Conservation (phyloP, 1,139 yeast genomes). For the Geotrichum histeridarum region DNA sequence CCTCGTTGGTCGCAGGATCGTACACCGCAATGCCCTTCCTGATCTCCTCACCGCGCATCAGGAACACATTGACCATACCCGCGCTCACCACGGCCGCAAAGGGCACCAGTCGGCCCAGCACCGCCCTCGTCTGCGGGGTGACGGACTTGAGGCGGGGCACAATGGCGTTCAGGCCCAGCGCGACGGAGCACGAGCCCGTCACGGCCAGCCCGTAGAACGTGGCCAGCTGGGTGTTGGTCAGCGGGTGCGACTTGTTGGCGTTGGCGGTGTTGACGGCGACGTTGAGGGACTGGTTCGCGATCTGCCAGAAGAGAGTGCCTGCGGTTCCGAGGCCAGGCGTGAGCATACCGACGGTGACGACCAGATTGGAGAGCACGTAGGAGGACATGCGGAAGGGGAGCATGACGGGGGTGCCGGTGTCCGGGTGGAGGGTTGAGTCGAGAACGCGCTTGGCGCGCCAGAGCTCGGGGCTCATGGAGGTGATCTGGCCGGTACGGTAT, state of each 20-base stretch:
- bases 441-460: slow-evolving; percentile 86
- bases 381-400: slow-evolving; percentile 96
- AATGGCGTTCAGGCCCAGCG: slow-evolving; percentile 80
- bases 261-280: slow-evolving; percentile 96
- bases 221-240: slow-evolving; percentile 68
- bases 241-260: slow-evolving; percentile 90
- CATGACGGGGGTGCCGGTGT: slow-evolving; percentile 86
- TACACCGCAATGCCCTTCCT: slow-evolving; percentile 76
- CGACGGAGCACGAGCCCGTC: slow-evolving; percentile 90
- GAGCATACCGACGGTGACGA: slow-evolving; percentile 95
- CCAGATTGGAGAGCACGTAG: slow-evolving; percentile 85
- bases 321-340: slow-evolving; percentile 86
- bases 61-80: slow-evolving; percentile 85
- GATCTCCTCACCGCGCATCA: slow-evolving; percentile 94
- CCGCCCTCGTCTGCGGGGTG: slow-evolving; percentile 60
- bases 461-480: slow-evolving; percentile 64
- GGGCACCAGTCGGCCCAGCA: slow-evolving; percentile 83
- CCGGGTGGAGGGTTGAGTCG: slow-evolving; percentile 90
- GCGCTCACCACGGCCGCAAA: slow-evolving; percentile 98
- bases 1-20: slow-evolving; percentile 49
- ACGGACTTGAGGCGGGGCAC: slow-evolving; percentile 75
- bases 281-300: slow-evolving; percentile 91
- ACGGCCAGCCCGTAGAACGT: slow-evolving; percentile 85
- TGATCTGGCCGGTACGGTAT: slow-evolving; percentile 62
- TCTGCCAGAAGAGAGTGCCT: slow-evolving; percentile 95